Base-by-base conservation (phyloP, 352 stramenopile species). In the Globisporangium camurandrum region DNA sequence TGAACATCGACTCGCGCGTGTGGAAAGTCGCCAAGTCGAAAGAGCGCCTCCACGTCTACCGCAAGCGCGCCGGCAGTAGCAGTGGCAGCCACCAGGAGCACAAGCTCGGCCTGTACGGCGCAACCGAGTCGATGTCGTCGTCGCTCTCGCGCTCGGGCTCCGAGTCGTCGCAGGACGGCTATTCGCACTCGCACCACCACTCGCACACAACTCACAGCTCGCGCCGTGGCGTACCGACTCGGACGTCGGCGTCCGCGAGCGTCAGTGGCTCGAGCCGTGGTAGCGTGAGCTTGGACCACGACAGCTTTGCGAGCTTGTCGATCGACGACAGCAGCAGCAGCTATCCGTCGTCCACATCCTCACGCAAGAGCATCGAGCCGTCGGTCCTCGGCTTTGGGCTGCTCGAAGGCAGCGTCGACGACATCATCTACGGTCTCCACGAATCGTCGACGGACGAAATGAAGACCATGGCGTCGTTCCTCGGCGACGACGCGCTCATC, bases 401-500 rank as follows among this genome's bases (percentile, higher is more conserved):
- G 2, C 40, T 78, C 23, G 65, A 76, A 27, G 70, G 70, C 9
- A 66, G 62, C 19, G 50, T 82, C n/a, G 70, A 82, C 40, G 67
- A 82, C 48, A 31, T 82, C 17, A 57, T 82, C 34, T 82, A 78
- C 49, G 70, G 70, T 7, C 49, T 78, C 3, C 69, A 70, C 53
- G 67, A 82, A 54, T 74, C 67, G 1, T 70, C 67, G 2, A 69
- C 70, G 4, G 62, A 75, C 33, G 70, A 82, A 45, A 82, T 78
- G 67, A 82, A 82, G 67, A 82, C 67, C 1, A 60, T 80, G 23
- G 51, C 61, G 19, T 61, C 73, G 4, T 76, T 83, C 46, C 47
- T 75, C 0, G 64, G 57, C 40, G 73, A 78, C 42, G 67, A 86
- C 46, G 73, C 68, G 42, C 59, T 88, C 28, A 76, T 88, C 26